Percentiles rank a stretch among this genome's conserved stretches.
Conservation (phyloP, 495 filamentous ascomycete species). For the Amniculicola lignicola region DNA sequence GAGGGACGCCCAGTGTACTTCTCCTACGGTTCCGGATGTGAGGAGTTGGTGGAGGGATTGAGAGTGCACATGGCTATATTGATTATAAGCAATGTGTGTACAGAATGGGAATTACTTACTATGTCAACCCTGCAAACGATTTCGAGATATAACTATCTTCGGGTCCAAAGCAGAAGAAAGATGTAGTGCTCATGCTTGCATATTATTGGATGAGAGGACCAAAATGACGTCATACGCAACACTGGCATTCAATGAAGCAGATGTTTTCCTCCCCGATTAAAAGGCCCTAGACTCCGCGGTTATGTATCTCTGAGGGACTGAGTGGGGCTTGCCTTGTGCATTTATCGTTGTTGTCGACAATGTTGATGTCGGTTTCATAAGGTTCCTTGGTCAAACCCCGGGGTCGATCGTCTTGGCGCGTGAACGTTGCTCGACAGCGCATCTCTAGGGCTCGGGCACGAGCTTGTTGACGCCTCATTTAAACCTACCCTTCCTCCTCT, state of each 20-base stretch:
- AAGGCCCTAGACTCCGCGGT: too few relatives aligned
- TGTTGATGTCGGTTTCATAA: neutral
- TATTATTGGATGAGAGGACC: neutral
- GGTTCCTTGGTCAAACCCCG: constrained; percentile 19
- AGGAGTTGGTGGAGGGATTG: constrained; percentile 15
- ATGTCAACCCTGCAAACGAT: constrained; percentile 17
- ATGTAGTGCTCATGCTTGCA: constrained; percentile 19
- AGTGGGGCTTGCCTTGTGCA: too few relatives aligned
- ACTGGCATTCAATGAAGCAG: neutral
- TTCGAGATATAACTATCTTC: constrained; percentile 28
- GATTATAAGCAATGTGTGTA: neutral
- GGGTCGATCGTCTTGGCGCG: constrained; percentile 8
- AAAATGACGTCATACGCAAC: constrained; percentile 13
- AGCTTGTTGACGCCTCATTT: too few relatives aligned
- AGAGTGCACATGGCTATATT: constrained; percentile 21
- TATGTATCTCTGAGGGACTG: too few relatives aligned
- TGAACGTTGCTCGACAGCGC: too few relatives aligned
- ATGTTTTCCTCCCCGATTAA: too few relatives aligned
- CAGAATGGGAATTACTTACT: constrained; percentile 11
- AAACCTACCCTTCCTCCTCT: neutral
- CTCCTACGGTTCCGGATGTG: constrained; percentile 7
- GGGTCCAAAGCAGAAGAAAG: constrained; percentile 32
- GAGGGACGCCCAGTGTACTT: constrained; percentile 23
- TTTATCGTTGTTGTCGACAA: neutral
- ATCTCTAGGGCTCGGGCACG: too few relatives aligned